These are phyloP conservation scores for Kwoniella europaea DNA, from an alignment of 768 basidiomycete genomes.

Conservation along the genomic window DNA sequence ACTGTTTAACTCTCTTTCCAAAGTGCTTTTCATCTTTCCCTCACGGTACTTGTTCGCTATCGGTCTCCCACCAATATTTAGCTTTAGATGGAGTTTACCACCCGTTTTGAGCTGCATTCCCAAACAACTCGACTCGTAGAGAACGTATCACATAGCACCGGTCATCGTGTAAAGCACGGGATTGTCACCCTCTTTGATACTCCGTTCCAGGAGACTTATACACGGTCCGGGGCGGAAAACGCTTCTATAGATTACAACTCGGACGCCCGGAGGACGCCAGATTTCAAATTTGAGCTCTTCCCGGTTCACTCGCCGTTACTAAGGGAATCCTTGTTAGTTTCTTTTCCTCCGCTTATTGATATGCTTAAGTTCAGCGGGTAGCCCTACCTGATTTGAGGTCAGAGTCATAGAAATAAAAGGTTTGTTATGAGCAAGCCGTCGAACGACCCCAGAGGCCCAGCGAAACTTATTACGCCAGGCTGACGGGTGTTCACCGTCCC, in stretches of 20 bases:
- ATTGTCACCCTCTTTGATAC: constrained; percentile 64
- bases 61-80: constrained; percentile 73
- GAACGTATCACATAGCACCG: constrained; percentile 71
- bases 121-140: constrained; percentile 81
- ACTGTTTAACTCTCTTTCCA: constrained; percentile 80
- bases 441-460: constrained; percentile 23
- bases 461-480: constrained; percentile 64
- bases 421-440: constrained; percentile 47
- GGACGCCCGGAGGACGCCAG: constrained; percentile 66
- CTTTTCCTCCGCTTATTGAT: constrained; percentile 90
- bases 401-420: constrained; percentile 56
- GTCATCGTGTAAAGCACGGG: constrained; percentile 67
- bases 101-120: constrained; percentile 82
- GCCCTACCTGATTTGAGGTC: constrained; percentile 82
- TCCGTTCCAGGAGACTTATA: constrained; percentile 78
- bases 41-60: constrained; percentile 82
- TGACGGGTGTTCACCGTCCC: constrained; percentile 44
- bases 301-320: constrained; percentile 84
- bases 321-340: constrained; percentile 86
- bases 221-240: constrained; percentile 65
- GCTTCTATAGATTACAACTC: constrained; percentile 82
- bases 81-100: constrained; percentile 85
- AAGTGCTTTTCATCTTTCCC: constrained; percentile 83
- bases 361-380: constrained; percentile 87
- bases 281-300: constrained; percentile 82